Evolutionary conservation across 2,329 filamentous ascomycete genomes (phyloP), one percentile per base, ranked within the genome.

Genomic region (Aureobasidium leucospermi): DNA sequence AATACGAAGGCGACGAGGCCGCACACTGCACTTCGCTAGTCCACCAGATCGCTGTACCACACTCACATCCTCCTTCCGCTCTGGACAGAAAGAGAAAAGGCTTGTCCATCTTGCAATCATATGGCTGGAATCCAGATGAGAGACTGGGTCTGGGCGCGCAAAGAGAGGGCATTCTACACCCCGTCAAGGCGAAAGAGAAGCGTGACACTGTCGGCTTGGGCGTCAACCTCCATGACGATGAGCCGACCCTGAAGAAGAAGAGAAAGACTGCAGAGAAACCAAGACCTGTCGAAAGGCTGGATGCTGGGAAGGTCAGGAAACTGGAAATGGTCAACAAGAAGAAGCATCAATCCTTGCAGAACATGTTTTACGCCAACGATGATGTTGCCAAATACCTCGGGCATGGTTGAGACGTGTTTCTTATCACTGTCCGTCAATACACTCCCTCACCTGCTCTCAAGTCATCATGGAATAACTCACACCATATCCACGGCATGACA

Each of bases 361-460:
- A 84, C 65, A 79, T 89, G 74, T 87, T 96, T 63, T 93, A 89
- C 72, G 81, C 83, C 19, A 85, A 83, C 64, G 81, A 88, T n/a
- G 87, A 93, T 64, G 76, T 95, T 58, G 84, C 91, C 67, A 84
- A 80, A 68, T 94, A 95, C 69, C 73, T 95, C 16, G 82, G 85
- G 6, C 45, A 19, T 34, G 57, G 57, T 0, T 63, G 56, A 63
- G 31, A 0, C 1, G 5, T 9, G 19, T 11, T 3, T 29, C 19
- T 8, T 15, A 1, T 3, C 2, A 8, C 4, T 6, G 1, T 28
- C 16, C 32, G 6, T 13, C 19, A 38, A 7, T 13, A 36, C 13
- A 23, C 34, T 36, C 34, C 13, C 34, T 36, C 38, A 41, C 10
- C 7, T n/a, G 10, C 4, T 41, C 38, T 13, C 34, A 36, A 8